Conservation (phyloP, 2,329 filamentous ascomycete species). For the Aspergillus tanneri region DNA sequence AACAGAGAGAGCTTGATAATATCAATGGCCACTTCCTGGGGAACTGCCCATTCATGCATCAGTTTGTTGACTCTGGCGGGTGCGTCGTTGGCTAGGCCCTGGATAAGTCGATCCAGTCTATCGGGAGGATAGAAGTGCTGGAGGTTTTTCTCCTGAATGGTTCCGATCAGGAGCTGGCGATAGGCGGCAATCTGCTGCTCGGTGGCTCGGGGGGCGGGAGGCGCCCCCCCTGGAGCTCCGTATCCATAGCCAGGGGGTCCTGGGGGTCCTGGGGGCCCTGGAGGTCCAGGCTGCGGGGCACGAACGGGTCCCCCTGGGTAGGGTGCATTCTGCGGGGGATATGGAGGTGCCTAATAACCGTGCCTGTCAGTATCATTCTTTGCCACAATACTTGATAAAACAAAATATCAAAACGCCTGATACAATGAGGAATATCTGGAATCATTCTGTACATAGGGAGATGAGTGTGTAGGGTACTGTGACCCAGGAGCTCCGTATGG, state of each 20-base stretch:
- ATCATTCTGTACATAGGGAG: slow-evolving; percentile 35
- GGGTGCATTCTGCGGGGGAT: slow-evolving; percentile 33
- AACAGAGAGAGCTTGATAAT: slow-evolving; percentile 63
- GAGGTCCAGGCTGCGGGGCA: slow-evolving; percentile 19
- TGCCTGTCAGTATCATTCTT: slow-evolving; percentile 1
- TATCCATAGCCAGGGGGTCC: too few relatives aligned
- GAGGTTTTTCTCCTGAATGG: slow-evolving; percentile 61
- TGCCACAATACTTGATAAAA: not conserved
- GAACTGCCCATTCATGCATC: slow-evolving; percentile 57
- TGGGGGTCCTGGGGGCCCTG: slow-evolving; percentile 24
- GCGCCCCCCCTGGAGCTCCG: slow-evolving; percentile 28
- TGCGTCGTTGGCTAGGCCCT: slow-evolving; percentile 33
- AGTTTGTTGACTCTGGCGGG: slow-evolving; percentile 54
- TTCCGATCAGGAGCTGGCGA: slow-evolving; percentile 55
- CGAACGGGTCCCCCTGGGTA: slow-evolving; percentile 30
- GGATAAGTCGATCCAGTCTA: slow-evolving; percentile 39
- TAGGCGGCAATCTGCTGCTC: slow-evolving; percentile 56
- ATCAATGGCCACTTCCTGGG: slow-evolving; percentile 61
- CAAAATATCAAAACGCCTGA: not conserved
- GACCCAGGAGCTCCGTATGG: slow-evolving; percentile 21
- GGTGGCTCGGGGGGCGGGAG: slow-evolving; percentile 41
- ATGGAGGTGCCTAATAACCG: slow-evolving; percentile 19
- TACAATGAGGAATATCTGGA: slow-evolving; percentile 10
- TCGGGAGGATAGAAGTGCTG: slow-evolving; percentile 60
- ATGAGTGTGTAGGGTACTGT: slow-evolving; percentile 37